Conservation (phyloP, 31 red algal species). For the Odonthalia washingtoniensis region DNA sequence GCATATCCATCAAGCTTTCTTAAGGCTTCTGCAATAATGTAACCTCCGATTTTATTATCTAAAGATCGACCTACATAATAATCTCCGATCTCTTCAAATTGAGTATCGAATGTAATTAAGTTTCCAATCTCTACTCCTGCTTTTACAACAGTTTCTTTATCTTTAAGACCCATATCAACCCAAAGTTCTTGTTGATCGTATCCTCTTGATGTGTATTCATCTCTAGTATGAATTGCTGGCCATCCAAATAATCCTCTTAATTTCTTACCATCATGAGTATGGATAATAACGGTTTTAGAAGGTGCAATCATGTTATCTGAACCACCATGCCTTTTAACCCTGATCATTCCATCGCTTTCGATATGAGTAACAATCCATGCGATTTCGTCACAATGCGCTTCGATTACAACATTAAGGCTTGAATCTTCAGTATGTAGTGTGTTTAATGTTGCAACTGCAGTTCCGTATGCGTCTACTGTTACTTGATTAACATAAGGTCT, state of each 20-base stretch:
- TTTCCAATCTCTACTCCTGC: conserved; percentile 35
- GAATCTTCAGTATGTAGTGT: neutral
- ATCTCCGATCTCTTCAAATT: conserved; percentile 16
- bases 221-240: conserved; percentile 47
- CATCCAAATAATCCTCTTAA: conserved; percentile 38
- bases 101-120: conserved; percentile 33
- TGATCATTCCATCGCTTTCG: conserved; percentile 25
- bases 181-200: conserved; percentile 21
- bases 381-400: conserved; percentile 41
- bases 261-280: conserved; percentile 36
- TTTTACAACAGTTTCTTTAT: conserved; percentile 40
- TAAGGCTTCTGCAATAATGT: conserved; percentile 28
- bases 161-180: conserved; percentile 21
- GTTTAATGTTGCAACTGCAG: conserved; percentile 34
- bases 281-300: conserved; percentile 46
- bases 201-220: conserved; percentile 1
- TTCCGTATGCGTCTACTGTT: conserved; percentile 34
- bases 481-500: conserved; percentile 43
- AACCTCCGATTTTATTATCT: conserved; percentile 50
- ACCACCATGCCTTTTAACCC: conserved; percentile 39
- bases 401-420: conserved; percentile 37
- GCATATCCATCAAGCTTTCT: conserved; percentile 6
- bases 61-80: conserved; percentile 46
- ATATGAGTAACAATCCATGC: conserved; percentile 45
- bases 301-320: conserved; percentile 48